phyloP scores from a whole-genome alignment of 495 filamentous ascomycete species.

The Neurospora sp. region DNA sequence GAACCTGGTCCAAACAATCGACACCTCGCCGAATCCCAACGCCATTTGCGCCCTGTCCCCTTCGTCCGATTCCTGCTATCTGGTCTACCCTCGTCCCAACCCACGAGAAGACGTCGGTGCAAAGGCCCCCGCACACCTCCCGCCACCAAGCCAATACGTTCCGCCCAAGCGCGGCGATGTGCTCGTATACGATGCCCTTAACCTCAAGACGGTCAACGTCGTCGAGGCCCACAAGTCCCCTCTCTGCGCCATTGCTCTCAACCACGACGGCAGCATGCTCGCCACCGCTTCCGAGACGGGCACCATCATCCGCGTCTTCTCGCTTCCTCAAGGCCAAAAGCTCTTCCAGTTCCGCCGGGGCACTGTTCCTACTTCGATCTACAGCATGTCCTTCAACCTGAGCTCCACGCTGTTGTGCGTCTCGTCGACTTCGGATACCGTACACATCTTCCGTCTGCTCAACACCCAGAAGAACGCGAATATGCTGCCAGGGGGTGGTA shows the following conservation, averaged over 20 bases:
- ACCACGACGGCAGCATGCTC: constrained; percentile 83
- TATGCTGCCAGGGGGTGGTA: background rate
- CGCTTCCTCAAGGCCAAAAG: constrained; percentile 78
- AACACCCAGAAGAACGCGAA: constrained; percentile 8
- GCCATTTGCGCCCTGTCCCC: constrained; percentile 89
- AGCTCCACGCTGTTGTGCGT: constrained; percentile 89
- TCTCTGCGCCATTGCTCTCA: constrained; percentile 77
- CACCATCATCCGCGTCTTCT: constrained; percentile 92
- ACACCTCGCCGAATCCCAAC: constrained; percentile 84
- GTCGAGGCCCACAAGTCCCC: constrained; percentile 92
- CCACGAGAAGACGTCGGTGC: constrained; percentile 44
- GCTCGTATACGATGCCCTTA: constrained; percentile 77
- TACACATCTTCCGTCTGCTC: constrained; percentile 84
- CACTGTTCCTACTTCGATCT: constrained; percentile 87
- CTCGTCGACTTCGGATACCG: constrained; percentile 89
- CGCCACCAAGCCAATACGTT: constrained; percentile 62
- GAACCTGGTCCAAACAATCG: constrained; percentile 80
- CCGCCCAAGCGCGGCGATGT: constrained; percentile 86
- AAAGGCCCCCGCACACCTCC: constrained; percentile 71
- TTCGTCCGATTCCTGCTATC: constrained; percentile 88
- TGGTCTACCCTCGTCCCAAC: constrained; percentile 91
- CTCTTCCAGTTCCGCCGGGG: constrained; percentile 91
- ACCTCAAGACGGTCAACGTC: constrained; percentile 83
- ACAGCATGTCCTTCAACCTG: constrained; percentile 98
- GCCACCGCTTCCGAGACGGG: constrained; percentile 96